A percentile compares a stretch with the other conserved stretches of the same genome.
These are phyloP conservation scores for Fusarium vanettenii DNA, from an alignment of 2,329 filamentous ascomycete species.

Conservation along the genomic window DNA sequence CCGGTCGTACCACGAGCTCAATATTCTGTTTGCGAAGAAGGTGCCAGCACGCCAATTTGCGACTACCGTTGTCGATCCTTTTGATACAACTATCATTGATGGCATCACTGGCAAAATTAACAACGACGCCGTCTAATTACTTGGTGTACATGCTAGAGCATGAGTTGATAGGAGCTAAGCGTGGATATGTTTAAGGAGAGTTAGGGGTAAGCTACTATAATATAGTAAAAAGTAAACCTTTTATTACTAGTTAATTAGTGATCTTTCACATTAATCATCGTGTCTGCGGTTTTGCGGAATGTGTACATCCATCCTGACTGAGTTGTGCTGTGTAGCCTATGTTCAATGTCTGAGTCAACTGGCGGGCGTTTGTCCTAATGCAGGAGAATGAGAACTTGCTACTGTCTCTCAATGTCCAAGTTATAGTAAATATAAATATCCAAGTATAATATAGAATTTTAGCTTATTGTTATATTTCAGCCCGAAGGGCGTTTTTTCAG, in stretches of 20 bases:
- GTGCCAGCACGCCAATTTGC: constrained; percentile 12
- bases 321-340: not conserved
- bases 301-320: too few relatives aligned
- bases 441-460: too few relatives aligned
- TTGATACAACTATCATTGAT: not conserved
- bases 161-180: not conserved
- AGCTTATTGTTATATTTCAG: too few relatives aligned
- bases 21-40: constrained; percentile 16
- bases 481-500: too few relatives aligned
- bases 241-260: not conserved
- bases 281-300: too few relatives aligned
- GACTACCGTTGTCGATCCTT: constrained; percentile 9
- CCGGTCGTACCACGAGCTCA: constrained; percentile 17
- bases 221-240: not conserved
- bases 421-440: too few relatives aligned
- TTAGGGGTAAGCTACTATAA: not conserved
- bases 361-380: not conserved
- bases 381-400: not conserved
- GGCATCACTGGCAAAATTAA: not conserved
- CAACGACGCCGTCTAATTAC: not conserved
- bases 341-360: constrained; percentile 1
- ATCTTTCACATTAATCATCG: not conserved
- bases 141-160: not conserved
- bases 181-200: not conserved
- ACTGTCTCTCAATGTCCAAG: not conserved